Conservation (phyloP, 805 yeast species). For the Lipomyces sp. region DNA sequence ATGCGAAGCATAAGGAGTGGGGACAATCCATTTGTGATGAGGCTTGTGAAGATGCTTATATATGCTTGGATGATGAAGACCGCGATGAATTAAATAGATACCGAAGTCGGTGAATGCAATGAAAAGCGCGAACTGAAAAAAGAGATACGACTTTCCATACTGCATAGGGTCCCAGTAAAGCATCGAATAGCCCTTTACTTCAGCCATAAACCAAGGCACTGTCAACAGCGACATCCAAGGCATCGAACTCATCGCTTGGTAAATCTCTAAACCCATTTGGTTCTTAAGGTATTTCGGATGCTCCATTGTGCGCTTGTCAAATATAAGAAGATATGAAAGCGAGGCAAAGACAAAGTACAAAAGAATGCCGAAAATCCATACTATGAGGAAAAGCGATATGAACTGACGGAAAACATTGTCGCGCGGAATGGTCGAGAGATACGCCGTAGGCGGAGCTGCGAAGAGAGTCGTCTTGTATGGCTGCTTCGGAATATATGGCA, state of each 20-base stretch:
- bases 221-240: constrained; percentile 87
- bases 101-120: constrained; percentile 92
- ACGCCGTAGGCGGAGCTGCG: constrained; percentile 18
- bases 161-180: constrained; percentile 66
- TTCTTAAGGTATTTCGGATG: constrained; percentile 95
- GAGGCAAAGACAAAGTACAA: constrained; percentile 73
- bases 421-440: constrained; percentile 63
- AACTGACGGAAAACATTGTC: constrained; percentile 69
- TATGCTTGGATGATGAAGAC: constrained; percentile 87
- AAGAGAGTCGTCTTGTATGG: constrained; percentile 25
- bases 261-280: constrained; percentile 81
- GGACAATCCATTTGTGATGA: constrained; percentile 98
- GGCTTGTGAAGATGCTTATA: constrained; percentile 91
- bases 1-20: constrained; percentile 97
- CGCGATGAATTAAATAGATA: constrained; percentile 86
- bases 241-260: constrained; percentile 73
- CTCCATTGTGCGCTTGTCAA: constrained; percentile 85
- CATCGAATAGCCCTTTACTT: constrained; percentile 76
- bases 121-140: constrained; percentile 70
- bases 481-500: constrained; percentile 16
- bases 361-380: constrained; percentile 82
- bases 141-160: constrained; percentile 66
- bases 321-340: constrained; percentile 71
- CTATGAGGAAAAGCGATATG: constrained; percentile 61
- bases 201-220: constrained; percentile 83